Percentiles rank a stretch among this genome's conserved stretches.
phyloP scores from a whole-genome alignment of 768 basidiomycete genomes.

The Favolaschia claudopus region DNA sequence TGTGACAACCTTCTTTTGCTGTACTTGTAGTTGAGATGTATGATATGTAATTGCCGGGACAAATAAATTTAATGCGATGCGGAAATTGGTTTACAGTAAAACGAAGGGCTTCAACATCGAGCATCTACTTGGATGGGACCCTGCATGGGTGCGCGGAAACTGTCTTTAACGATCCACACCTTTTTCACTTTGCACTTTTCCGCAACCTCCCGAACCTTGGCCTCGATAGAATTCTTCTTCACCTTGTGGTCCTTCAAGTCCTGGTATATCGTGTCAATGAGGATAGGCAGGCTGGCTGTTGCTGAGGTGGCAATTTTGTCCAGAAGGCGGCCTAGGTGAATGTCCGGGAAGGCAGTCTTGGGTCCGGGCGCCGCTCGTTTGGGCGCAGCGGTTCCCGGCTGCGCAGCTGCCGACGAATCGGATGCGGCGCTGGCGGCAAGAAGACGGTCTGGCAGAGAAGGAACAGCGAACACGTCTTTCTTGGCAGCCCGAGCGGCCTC shows the following conservation, averaged over 20 bases:
- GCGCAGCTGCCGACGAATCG: conserved; percentile 21
- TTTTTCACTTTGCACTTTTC: conserved; percentile 79
- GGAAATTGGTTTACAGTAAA: not conserved
- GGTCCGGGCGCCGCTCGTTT: conserved; percentile 37
- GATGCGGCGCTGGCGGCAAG: conserved; percentile 26
- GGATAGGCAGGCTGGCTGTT: conserved; percentile 66
- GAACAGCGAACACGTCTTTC: conserved; percentile 53
- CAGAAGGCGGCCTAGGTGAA: conserved; percentile 65
- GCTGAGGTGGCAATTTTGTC: conserved; percentile 68
- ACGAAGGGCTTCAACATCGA: not conserved
- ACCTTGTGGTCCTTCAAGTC: conserved; percentile 74
- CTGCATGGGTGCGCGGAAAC: conserved; percentile 29
- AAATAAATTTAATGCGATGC: conserved; percentile 9
- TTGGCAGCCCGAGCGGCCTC: conserved; percentile 46
- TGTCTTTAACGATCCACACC: conserved; percentile 74
- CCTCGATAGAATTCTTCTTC: conserved; percentile 86
- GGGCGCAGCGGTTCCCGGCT: conserved; percentile 29
- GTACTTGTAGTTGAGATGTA: conserved; percentile 44
- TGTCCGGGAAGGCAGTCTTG: conserved; percentile 75
- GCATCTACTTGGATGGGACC: not conserved
- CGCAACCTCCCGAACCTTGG: conserved; percentile 77
- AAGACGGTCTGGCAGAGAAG: conserved; percentile 50
- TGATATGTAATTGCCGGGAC: not conserved
- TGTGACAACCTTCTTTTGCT: not conserved
- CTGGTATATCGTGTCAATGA: conserved; percentile 78